These are phyloP conservation scores for Sclerotinia subarctica DNA, from an alignment of 2,329 filamentous ascomycete species.

Conservation along the genomic window DNA sequence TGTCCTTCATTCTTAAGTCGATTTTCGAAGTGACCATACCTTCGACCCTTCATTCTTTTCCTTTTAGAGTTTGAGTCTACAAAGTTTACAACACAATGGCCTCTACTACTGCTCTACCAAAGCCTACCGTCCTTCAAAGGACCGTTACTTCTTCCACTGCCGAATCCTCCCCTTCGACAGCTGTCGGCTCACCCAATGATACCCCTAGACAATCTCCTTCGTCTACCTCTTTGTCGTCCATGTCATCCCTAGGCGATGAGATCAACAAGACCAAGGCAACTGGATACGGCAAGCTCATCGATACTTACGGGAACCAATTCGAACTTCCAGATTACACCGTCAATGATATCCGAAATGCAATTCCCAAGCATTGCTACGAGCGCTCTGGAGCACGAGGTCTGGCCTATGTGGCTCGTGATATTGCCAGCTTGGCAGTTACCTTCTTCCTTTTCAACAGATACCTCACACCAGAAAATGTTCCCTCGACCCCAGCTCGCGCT, in stretches of 20 bases:
- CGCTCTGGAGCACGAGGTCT: slow-evolving; percentile 74
- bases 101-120: slow-evolving; percentile 35
- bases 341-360: slow-evolving; percentile 95
- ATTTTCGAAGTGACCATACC: neutral
- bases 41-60: neutral
- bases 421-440: slow-evolving; percentile 66
- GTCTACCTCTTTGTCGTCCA: slow-evolving; percentile 86
- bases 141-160: slow-evolving; percentile 33
- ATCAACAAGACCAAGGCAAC: slow-evolving; percentile 36
- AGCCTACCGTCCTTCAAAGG: slow-evolving; percentile 30
- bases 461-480: slow-evolving; percentile 79
- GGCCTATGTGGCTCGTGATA: slow-evolving; percentile 79
- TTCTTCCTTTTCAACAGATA: slow-evolving; percentile 89
- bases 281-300: slow-evolving; percentile 65
- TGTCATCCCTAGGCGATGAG: slow-evolving; percentile 63
- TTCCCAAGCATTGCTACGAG: slow-evolving; percentile 95
- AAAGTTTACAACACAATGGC: slow-evolving; percentile 31
- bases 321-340: slow-evolving; percentile 92
- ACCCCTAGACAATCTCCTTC: slow-evolving; percentile 66
- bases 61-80: neutral
- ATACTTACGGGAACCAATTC: slow-evolving; percentile 95
- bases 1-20: neutral
- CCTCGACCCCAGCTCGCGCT: slow-evolving; percentile 63
- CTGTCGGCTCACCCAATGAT: slow-evolving; percentile 55
- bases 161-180: slow-evolving; percentile 50